Base-by-base conservation (phyloP, 2,329 filamentous ascomycete genomes). In the Xylariales sp. region DNA sequence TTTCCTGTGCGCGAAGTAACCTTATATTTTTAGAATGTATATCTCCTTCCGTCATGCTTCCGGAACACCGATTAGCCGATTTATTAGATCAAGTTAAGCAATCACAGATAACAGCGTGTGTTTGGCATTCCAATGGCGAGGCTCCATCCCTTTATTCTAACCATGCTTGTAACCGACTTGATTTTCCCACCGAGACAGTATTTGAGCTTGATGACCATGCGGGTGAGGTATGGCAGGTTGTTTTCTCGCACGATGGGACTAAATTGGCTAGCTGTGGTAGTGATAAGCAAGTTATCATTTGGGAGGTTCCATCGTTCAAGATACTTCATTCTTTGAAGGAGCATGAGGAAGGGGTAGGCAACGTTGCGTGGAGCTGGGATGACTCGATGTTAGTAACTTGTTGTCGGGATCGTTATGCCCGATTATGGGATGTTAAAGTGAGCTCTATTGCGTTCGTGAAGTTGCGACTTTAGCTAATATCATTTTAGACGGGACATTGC, bases 31-130 rank as follows among this genome's bases (percentile, higher is more conserved):
- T 73, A 95, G 92, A 87, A 83, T 97, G 89, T 64, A 97, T 99
- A 78, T 97, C 96, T 1, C 95, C 96, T 0, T 96, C 94, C 3
- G 93, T 97, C 52, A 98, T 99, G 94, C 91, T 99, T 62, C 96
- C 96, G 1, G 93, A 97, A 76, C 93, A 96, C 78, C 90, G 96
- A 6, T 84, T 99, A 52, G 93, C 93, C 1, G 86, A 90, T 41
- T 83, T 99, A 16, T 83, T 99, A 60, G 86, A 94, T 65, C 90
- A 97, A 72, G 90, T 97, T 45, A 97, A 97, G 78, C 86, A 91
- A 69, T 89, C 86, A 70, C 95, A 97, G 81, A 92, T 97, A 66
- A 87, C 90, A 59, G 88, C 87, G 36, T 99, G 96, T 78, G 82
- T 94, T 46, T 98, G 94, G 79, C 96, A 99, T 81, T 97, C 97